Evolutionary conservation across 441 rosid species (phyloP), one percentile per base, ranked within the genome.

Genomic region (Jatropha podagrica): DNA sequence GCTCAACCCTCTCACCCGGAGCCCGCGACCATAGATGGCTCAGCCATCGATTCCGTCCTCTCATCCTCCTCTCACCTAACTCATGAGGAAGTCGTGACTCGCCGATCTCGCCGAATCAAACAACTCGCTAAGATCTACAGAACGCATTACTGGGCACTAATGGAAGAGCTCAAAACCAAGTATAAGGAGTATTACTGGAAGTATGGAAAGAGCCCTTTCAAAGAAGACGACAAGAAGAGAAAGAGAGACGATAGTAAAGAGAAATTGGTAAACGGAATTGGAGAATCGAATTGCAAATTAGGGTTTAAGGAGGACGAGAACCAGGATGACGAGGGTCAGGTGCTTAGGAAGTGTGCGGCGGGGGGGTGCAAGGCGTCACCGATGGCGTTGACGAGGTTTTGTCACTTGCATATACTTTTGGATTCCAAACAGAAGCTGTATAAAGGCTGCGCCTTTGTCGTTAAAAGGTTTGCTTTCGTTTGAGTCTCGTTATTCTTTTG

Each of bases 361-460:
- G 20, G 65, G 1, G 86, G 82, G 2, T 85, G 87, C 54, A 84
- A 84, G 58, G 48, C 67, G 41, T 84, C 81, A 65, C 73, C 85
- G 8, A 84, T 85, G 88, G 82, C 86, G 9, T 75, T 85, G 67
- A 83, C 88, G 14, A 71, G 75, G 69, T 85, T 74, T 63, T 87
- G 87, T 48, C 87, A 74, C 71, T 32, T 64, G 51, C 87, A 84
- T 75, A 84, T 85, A 61, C 78, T 87, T 48, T 74, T 66, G 3
- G 86, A 87, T 84, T 41, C 85, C n/a, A 84, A 84, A 15, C 91
- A 85, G 82, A 69, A 69, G 44, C 82, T 87, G 7, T 87, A 85
- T 72, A 79, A 68, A 40, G 79, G 76, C 60, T 85, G 91, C 62
- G 46, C 52, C 27, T 87, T 65, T 74, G 79, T 82, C n/a, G 44